Evolutionary conservation across 495 filamentous ascomycete genomes (phyloP), one percentile per base, ranked within the genome.

Genomic region (Xylona heveae): DNA sequence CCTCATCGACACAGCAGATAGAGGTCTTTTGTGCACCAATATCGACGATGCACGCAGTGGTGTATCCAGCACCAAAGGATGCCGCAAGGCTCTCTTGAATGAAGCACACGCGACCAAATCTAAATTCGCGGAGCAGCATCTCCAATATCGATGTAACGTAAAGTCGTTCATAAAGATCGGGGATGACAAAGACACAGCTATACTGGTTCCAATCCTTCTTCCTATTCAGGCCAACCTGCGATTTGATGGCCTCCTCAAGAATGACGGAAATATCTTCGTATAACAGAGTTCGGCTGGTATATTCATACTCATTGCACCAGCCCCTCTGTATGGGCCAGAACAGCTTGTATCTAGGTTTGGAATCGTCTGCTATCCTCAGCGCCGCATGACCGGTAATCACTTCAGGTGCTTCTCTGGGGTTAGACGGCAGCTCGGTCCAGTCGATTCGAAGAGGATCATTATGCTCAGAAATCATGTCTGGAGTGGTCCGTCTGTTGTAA

Each of bases 11-110:
- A 44, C 88, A 97, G 42, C 82, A 83, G 23, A 97, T 81, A 1
- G 90, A 93, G 3, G 88, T 95, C 60, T 97, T 97, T 53, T 95
- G 83, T 2, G 88, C 90, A 12, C 88, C 88, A 25, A 95, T 76
- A 48, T 97, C 88, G 4, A 97, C 84, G 35, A 97, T 81, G 46
- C 90, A 95, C 12, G 79, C 78, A 25, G 69, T 78, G 4, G 81
- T 82, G 43, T 82, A 92, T 1, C 90, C 88, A 8, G 84, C 90
- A n/a, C 88, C 88, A 47, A 90, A 97, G 0, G 80, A 83, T 12
- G 84, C 90, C 3, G 83, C 82, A 38, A 94, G 61, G 36, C 81
- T 90, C 53, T 97, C 88, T 44, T 97, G 88, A 29, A 94, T 83
- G 42, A 97, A 88, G 46, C 77, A 84, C 27, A 92, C 71, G 21